phyloP scores from a whole-genome alignment of 768 basidiomycete genomes.

The Xerocomus spinulosus region DNA sequence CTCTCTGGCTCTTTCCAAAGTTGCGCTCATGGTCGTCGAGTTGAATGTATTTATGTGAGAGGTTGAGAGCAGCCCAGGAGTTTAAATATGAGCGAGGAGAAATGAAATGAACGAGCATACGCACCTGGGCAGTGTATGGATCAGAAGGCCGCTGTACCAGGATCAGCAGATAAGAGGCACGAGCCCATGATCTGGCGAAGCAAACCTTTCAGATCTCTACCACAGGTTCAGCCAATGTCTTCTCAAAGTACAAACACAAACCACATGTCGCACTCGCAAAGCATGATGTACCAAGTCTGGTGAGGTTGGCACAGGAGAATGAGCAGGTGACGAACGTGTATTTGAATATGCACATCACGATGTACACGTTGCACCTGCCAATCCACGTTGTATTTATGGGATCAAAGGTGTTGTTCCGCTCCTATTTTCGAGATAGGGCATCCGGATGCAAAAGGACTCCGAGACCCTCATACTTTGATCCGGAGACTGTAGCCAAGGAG shows the following conservation, averaged over 20 bases:
- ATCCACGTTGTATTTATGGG: constrained; percentile 15
- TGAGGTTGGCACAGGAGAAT: constrained; percentile 4
- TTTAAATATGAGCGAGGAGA: constrained; percentile 18
- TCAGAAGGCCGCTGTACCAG: constrained; percentile 8
- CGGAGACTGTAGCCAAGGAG: not conserved
- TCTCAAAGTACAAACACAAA: not conserved
- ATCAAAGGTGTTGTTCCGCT: constrained; percentile 5
- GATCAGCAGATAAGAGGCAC: constrained; percentile 6
- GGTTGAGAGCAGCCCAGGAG: not conserved
- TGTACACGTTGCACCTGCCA: constrained; percentile 19
- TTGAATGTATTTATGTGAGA: constrained; percentile 2
- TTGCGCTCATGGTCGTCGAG: constrained; percentile 15
- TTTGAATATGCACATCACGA: constrained; percentile 6
- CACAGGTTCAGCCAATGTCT: constrained; percentile 3
- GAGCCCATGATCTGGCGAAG: constrained; percentile 1
- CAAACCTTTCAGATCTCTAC: constrained; percentile 15
- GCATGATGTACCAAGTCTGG: constrained; percentile 1
- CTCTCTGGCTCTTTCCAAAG: constrained; percentile 22
- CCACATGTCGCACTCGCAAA: constrained; percentile 1
- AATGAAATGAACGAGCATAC: constrained; percentile 10
- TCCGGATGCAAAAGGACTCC: constrained; percentile 12
- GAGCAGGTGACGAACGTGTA: not conserved
- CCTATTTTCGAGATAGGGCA: constrained; percentile 12
- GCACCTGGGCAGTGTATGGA: constrained; percentile 5
- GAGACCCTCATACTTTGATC: constrained; percentile 14